phyloP scores from a whole-genome alignment of 2,329 filamentous ascomycete genomes.

The Talaromyces islandicus region DNA sequence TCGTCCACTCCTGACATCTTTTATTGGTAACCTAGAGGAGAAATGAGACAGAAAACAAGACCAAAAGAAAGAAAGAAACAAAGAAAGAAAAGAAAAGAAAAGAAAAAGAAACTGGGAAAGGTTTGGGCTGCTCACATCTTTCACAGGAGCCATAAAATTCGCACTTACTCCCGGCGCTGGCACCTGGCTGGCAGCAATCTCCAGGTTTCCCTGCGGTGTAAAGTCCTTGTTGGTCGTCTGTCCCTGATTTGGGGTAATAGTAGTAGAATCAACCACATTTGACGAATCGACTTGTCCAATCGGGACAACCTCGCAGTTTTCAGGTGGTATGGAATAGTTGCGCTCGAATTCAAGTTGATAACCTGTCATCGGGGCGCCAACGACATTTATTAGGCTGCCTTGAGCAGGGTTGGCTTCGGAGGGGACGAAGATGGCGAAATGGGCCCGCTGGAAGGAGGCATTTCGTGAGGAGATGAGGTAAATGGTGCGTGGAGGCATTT shows the following conservation, averaged over 20 bases:
- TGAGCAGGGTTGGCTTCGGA: slow-evolving; percentile 10
- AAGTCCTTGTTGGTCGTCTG: slow-evolving; percentile 14
- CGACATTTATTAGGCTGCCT: slow-evolving; percentile 26
- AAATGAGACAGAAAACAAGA: too few relatives aligned
- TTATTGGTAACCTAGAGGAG: slow-evolving; percentile 22
- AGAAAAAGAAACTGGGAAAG: background rate
- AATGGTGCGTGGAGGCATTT: background rate
- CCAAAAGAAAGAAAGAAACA: too few relatives aligned
- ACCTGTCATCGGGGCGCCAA: slow-evolving; percentile 27
- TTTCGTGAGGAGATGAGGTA: background rate
- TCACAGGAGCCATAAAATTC: slow-evolving; percentile 30
- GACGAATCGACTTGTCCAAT: slow-evolving; percentile 19
- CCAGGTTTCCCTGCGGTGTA: slow-evolving; percentile 19
- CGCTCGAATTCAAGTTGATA: slow-evolving; percentile 23
- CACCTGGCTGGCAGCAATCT: slow-evolving; percentile 21
- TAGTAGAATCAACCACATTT: slow-evolving; percentile 16
- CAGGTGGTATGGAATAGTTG: slow-evolving; percentile 1
- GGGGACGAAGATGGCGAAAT: slow-evolving; percentile 18
- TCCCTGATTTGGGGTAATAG: background rate
- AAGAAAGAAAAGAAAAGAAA: too few relatives aligned
- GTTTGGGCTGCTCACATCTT: slow-evolving; percentile 19
- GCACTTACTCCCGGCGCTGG: slow-evolving; percentile 23
- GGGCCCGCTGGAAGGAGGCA: slow-evolving; percentile 18
- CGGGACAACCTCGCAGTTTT: slow-evolving; percentile 11
- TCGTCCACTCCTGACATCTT: slow-evolving; percentile 29